Evolutionary conservation across 805 yeast species (phyloP).

Genomic region (Maudiozyma bulderi): DNA sequence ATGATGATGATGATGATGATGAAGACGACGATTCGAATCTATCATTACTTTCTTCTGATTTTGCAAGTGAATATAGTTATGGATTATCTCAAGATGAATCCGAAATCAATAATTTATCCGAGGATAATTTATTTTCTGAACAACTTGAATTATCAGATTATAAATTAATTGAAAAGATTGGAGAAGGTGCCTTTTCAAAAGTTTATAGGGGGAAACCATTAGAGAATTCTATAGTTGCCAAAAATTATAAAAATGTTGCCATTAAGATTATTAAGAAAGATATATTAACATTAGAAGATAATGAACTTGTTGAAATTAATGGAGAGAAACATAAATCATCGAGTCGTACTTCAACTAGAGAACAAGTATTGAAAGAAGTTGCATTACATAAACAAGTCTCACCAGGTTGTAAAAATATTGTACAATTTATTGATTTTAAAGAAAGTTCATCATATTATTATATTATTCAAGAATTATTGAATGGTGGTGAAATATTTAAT

Average conservation of each 20-base stretch:
- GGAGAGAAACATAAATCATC: slow-evolving; percentile 7
- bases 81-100: not conserved
- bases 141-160: slow-evolving; percentile 32
- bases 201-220: slow-evolving; percentile 52
- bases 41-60: slow-evolving; percentile 1
- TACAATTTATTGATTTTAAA: slow-evolving; percentile 53
- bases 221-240: slow-evolving; percentile 4
- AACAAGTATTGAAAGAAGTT: slow-evolving; percentile 72
- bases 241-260: slow-evolving; percentile 32
- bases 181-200: slow-evolving; percentile 77
- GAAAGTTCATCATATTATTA: slow-evolving; percentile 55
- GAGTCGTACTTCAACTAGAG: slow-evolving; percentile 23
- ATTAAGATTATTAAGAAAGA: slow-evolving; percentile 57
- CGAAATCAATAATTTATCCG: slow-evolving; percentile 11
- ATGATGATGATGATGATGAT: not conserved
- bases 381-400: slow-evolving; percentile 56
- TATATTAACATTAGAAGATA: slow-evolving; percentile 30
- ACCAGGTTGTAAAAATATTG: slow-evolving; percentile 43
- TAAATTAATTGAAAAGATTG: slow-evolving; percentile 42
- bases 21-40: not conserved
- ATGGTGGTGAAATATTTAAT: slow-evolving; percentile 69
- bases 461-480: slow-evolving; percentile 61
- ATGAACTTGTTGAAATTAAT: not conserved
- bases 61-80: not conserved
- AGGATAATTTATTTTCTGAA: slow-evolving; percentile 16